Conservation (phyloP, 2,329 filamentous ascomycete genomes). For the Aciculosporium take region DNA sequence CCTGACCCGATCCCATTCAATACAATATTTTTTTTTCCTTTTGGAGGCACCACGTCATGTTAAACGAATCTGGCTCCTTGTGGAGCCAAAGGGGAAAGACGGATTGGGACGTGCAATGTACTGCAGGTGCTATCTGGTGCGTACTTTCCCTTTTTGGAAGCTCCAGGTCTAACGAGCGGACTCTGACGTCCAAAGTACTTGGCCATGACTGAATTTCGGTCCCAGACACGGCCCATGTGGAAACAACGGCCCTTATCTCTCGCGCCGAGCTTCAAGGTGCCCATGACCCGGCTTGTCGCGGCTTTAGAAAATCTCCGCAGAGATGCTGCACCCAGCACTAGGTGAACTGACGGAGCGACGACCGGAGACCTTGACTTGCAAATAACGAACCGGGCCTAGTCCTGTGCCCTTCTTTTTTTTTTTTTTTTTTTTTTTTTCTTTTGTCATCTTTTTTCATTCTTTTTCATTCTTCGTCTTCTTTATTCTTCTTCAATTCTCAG, state of each 20-base stretch:
- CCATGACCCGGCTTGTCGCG: conserved; percentile 6
- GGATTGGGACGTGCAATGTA: no score
- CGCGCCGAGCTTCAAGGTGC: not conserved
- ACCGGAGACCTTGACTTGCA: no score
- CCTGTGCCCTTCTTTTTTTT: not conserved
- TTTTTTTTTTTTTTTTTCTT: not conserved
- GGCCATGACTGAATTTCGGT: no score
- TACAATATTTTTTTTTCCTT: no score
- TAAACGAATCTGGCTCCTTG: no score
- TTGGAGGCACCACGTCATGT: no score
- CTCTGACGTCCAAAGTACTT: no score
- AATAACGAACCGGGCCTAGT: no score
- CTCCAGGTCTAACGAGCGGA: not conserved
- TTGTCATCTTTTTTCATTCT: not conserved
- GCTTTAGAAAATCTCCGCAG: not conserved
- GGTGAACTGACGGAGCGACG: conserved; percentile 1
- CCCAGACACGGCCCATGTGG: no score
- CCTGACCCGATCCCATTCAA: no score
- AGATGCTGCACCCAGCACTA: not conserved
- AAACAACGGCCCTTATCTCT: not conserved
- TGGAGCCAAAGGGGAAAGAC: no score
- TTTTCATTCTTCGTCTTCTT: not conserved
- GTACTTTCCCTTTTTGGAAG: not conserved
- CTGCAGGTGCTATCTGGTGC: no score
- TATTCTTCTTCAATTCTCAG: not conserved